These are phyloP conservation scores for Fonsecaea erecta DNA, from an alignment of 2,329 filamentous ascomycete genomes.

Conservation along the genomic window DNA sequence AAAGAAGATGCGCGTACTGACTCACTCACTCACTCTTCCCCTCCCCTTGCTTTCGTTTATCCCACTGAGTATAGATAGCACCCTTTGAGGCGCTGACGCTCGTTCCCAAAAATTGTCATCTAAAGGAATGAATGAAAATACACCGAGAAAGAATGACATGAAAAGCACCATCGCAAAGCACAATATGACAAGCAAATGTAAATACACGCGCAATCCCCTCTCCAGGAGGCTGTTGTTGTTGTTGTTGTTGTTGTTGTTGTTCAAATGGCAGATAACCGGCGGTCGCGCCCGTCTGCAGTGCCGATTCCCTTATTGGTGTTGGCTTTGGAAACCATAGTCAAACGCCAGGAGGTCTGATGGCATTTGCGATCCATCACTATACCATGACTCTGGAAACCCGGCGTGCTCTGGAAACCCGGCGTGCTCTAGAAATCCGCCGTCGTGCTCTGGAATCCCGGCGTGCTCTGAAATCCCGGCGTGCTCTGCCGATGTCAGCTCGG, in stretches of 20 bases:
- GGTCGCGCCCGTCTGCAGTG: background rate
- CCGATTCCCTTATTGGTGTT: background rate
- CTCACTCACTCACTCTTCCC: too few species aligned
- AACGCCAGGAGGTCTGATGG: conserved; percentile 30
- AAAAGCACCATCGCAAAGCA: conserved; percentile 6
- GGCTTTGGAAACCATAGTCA: conserved; percentile 17
- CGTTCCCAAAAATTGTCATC: background rate
- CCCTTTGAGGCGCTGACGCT: conserved; percentile 6
- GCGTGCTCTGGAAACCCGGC: too few species aligned
- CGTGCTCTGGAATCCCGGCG: too few species aligned
- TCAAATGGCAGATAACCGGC: conserved; percentile 6
- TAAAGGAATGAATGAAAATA: conserved; percentile 11
- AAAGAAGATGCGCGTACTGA: too few species aligned
- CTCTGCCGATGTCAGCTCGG: conserved; percentile 46
- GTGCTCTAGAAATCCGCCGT: too few species aligned
- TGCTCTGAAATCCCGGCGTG: conserved; percentile 25
- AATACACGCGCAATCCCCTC: conserved; percentile 1
- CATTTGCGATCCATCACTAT: conserved; percentile 21
- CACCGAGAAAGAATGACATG: conserved; percentile 7
- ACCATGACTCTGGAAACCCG: conserved; percentile 14
- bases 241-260: too few species aligned
- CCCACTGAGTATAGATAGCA: background rate
- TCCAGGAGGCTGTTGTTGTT: background rate
- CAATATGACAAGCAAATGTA: background rate
- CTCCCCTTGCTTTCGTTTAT: too few species aligned